Conservation (phyloP, 2,329 filamentous ascomycete genomes). For the Verticillium dahliae region DNA sequence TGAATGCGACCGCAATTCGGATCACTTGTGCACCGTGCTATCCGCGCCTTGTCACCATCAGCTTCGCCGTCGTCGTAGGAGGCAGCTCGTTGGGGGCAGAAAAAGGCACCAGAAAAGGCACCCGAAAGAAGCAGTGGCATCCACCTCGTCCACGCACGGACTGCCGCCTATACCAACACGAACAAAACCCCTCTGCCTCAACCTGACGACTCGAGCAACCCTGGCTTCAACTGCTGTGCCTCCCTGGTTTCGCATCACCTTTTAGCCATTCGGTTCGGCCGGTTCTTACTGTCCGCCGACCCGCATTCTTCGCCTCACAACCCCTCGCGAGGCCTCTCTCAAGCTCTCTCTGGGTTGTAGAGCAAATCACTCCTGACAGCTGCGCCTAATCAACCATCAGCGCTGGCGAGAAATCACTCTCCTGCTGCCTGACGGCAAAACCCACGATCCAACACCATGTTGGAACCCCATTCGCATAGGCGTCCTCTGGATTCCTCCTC, state of each 20-base stretch:
- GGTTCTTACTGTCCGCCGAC: background rate
- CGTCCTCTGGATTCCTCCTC: constrained; percentile 16
- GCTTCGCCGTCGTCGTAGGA: background rate
- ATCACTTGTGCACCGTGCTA: background rate
- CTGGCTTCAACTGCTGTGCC: background rate
- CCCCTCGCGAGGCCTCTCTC: background rate
- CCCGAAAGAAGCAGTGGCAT: background rate
- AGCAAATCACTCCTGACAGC: background rate
- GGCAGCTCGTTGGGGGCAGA: background rate
- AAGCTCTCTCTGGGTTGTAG: background rate
- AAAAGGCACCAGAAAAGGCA: background rate
- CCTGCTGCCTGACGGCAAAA: background rate
- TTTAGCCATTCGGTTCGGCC: background rate
- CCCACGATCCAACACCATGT: constrained; percentile 2
- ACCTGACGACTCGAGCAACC: background rate
- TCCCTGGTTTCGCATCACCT: background rate
- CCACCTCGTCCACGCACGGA: background rate
- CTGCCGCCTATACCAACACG: background rate
- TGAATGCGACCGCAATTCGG: background rate
- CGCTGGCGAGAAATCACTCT: background rate
- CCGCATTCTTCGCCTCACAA: background rate
- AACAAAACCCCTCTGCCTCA: background rate
- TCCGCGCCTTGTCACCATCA: background rate
- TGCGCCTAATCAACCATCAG: background rate
- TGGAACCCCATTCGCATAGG: constrained; percentile 16